phyloP scores from a whole-genome alignment of 202 grass and related monocot species.

The Zizania palustris region DNA sequence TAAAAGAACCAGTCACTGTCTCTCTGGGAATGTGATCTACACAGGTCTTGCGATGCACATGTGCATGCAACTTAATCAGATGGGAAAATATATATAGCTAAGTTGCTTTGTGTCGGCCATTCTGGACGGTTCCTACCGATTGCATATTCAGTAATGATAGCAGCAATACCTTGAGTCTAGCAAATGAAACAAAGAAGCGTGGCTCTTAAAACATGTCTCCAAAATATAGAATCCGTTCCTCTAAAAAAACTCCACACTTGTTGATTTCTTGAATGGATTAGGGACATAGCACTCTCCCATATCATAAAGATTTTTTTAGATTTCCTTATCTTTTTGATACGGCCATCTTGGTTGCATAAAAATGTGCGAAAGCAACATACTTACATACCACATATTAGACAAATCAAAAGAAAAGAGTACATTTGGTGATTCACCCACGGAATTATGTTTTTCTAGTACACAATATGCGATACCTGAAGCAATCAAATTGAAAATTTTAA shows the following conservation, averaged over 20 bases:
- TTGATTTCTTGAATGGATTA: conserved; percentile 20
- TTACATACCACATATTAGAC: neutral
- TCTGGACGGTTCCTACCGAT: conserved; percentile 51
- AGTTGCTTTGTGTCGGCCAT: conserved; percentile 56
- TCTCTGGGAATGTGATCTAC: conserved; percentile 40
- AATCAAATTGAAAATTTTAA: neutral
- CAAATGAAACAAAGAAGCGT: conserved; percentile 34
- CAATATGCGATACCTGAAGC: conserved; percentile 15
- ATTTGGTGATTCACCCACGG: conserved; percentile 7
- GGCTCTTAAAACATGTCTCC: conserved; percentile 22
- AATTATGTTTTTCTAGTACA: neutral
- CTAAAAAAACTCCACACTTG: neutral
- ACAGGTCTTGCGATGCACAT: conserved; percentile 53
- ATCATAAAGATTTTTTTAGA: neutral
- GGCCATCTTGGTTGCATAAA: conserved; percentile 35
- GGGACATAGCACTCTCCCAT: conserved; percentile 1
- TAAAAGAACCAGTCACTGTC: conserved; percentile 50
- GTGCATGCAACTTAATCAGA: conserved; percentile 47
- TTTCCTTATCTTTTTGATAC: conserved; percentile 30
- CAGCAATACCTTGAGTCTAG: conserved; percentile 33
- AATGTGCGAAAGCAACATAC: conserved; percentile 6
- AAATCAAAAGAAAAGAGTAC: conserved; percentile 22
- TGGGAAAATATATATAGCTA: conserved; percentile 45
- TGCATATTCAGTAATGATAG: conserved; percentile 36
- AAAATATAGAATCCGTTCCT: conserved; percentile 12